Evolutionary conservation across 371 early-diverging fungal genomes (phyloP).

Genomic region (Vairimorpha apis): DNA sequence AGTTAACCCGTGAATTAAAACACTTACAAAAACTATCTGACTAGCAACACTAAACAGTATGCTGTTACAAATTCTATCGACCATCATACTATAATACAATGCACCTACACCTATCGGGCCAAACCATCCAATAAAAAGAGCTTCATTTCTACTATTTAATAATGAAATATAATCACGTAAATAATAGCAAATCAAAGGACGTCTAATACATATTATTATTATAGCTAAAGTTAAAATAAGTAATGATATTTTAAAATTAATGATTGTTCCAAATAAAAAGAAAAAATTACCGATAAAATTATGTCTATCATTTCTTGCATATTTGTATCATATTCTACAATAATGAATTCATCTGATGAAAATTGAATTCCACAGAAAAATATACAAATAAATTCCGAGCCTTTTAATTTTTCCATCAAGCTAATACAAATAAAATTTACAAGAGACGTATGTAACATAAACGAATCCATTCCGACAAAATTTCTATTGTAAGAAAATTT

Average conservation of each 20-base stretch:
- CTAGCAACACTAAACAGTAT: conserved; percentile 41
- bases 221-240: conserved; percentile 68
- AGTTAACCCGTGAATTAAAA: conserved; percentile 50
- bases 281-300: conserved; percentile 79
- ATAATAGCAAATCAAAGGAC: conserved; percentile 70
- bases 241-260: conserved; percentile 69
- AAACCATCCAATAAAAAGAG: conserved; percentile 85
- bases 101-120: conserved; percentile 86
- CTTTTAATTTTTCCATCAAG: conserved; percentile 68
- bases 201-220: conserved; percentile 71
- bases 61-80: conserved; percentile 36
- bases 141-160: conserved; percentile 70
- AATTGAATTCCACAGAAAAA: conserved; percentile 80
- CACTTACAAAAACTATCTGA: conserved; percentile 51
- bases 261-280: conserved; percentile 76
- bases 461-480: conserved; percentile 77
- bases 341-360: conserved; percentile 75
- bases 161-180: conserved; percentile 69
- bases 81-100: conserved; percentile 65
- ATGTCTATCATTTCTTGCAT: conserved; percentile 80
- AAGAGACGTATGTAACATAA: conserved; percentile 73
- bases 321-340: conserved; percentile 70
- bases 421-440: conserved; percentile 75
- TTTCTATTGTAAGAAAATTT: conserved; percentile 68
- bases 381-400: conserved; percentile 78